A percentile compares a stretch with the other conserved stretches of the same genome.
phyloP scores from a whole-genome alignment of 345 rosid genomes.

The Camelina hispida region DNA sequence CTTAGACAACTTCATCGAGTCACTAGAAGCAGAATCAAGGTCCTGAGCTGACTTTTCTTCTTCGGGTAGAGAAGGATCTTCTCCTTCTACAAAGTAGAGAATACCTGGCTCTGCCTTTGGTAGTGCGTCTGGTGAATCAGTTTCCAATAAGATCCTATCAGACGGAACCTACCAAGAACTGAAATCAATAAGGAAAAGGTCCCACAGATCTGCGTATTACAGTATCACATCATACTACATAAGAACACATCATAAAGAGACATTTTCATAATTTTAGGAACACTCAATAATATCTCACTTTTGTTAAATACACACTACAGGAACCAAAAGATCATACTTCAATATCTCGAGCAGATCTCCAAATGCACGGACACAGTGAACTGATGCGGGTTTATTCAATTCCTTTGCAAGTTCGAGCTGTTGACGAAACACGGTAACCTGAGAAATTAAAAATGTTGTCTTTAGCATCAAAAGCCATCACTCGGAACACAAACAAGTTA shows the following conservation, averaged over 20 bases:
- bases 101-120: constrained; percentile 55
- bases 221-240: constrained; percentile 19
- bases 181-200: constrained; percentile 68
- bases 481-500: background rate
- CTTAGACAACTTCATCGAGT: constrained; percentile 48
- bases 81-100: constrained; percentile 57
- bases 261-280: background rate
- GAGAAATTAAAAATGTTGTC: constrained; percentile 7
- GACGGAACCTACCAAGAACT: constrained; percentile 62
- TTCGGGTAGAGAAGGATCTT: constrained; percentile 51
- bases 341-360: constrained; percentile 82
- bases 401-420: constrained; percentile 91
- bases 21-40: constrained; percentile 36
- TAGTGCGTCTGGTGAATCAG: constrained; percentile 95
- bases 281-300: background rate
- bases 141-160: constrained; percentile 86
- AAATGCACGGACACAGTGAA: constrained; percentile 91
- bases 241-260: constrained; percentile 4
- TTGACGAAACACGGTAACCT: constrained; percentile 73
- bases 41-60: constrained; percentile 43
- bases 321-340: constrained; percentile 51
- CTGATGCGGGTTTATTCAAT: constrained; percentile 73
- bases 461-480: constrained; percentile 21
- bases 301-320: background rate
- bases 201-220: constrained; percentile 58